A percentile compares a stretch with the other conserved stretches of the same genome.
Conservation (phyloP, 108 stramenopile species). For the Pseudonitzschia multistriata region DNA sequence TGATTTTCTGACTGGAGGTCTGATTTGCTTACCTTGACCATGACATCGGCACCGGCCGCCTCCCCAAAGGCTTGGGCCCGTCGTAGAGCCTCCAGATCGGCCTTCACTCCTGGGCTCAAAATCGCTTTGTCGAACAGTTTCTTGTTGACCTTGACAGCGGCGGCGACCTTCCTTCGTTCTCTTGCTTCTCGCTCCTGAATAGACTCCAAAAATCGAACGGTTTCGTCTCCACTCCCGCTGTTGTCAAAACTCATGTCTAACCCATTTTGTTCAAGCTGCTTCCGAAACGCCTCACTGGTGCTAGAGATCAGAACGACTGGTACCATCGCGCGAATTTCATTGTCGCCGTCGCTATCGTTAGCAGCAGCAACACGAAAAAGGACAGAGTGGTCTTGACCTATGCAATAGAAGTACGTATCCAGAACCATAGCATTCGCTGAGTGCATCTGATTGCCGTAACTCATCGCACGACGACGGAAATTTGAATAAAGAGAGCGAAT, state of each 20-base stretch:
- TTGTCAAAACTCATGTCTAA: not conserved
- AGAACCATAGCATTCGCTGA: slow-evolving; percentile 1
- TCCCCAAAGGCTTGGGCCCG: slow-evolving; percentile 44
- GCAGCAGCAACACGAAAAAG: slow-evolving; percentile 27
- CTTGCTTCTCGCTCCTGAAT: slow-evolving; percentile 10
- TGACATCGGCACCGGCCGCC: slow-evolving; percentile 49
- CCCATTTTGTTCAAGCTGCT: slow-evolving; percentile 8
- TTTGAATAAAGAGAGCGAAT: slow-evolving; percentile 28
- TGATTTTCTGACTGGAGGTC: not conserved
- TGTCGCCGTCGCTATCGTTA: not conserved
- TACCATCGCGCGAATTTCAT: not conserved
- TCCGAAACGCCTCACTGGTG: not conserved
- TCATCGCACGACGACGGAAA: slow-evolving; percentile 5
- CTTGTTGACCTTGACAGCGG: not conserved
- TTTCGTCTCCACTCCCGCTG: not conserved
- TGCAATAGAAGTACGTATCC: slow-evolving; percentile 30
- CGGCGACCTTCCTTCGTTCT: slow-evolving; percentile 2
- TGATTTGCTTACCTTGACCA: slow-evolving; percentile 28
- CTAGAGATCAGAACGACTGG: slow-evolving; percentile 27
- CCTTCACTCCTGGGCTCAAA: slow-evolving; percentile 34
- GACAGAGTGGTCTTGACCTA: slow-evolving; percentile 25
- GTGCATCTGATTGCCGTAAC: not conserved
- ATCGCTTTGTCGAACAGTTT: not conserved
- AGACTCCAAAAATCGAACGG: slow-evolving; percentile 4
- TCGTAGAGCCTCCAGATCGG: slow-evolving; percentile 64